Evolutionary conservation across 1,284 basidiomycete genomes (phyloP), one percentile per base, ranked within the genome.

Genomic region (Microbotryomycetes sp.): DNA sequence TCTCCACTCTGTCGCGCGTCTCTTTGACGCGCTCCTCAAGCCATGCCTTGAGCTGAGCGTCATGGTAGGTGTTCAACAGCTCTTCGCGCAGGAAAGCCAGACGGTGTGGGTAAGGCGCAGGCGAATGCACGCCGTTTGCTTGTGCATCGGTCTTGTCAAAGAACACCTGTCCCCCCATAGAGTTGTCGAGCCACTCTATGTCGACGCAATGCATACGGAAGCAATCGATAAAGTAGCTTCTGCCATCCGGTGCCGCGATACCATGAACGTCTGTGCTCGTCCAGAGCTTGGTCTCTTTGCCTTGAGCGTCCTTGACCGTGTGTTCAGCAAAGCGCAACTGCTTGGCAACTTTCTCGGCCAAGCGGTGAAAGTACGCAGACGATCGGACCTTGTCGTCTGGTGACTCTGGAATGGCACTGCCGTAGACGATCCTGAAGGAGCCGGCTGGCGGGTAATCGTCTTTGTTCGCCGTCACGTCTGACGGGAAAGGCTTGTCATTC

Each of bases 401-500:
- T 27, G 77, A 75, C 60, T 78, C 76, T 57, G 81, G 81, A 50
- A 80, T 79, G 63, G 81, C 79, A 60, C 78, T 74, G 57, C 81
- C 81, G 73, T 83, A 82, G 71, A 81, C 76, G 73, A 80, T 79
- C 45, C 79, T 72, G 56, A 78, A 76, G 66, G 77, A 75, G 52
- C 77, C 75, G 30, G 74, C 64, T 52, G 73, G 69, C 50, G 72
- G 70, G 64, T 73, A 70, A 35, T 69, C 67, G 61, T 73, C 71
- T 30, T 62, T 63, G 45, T 70, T 68, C 26, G 67, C 69, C 2
- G 73, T 69, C 76, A 86, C 83, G 78, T 88, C 88, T 65, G 87
- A 83, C 29, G 84, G 85, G 54, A 79, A 72, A 54, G 86, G 85
- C 77, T 87, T 84, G 59, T 86, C 86, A 66, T 88, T 85, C 79